Evolutionary conservation across 345 rosid genomes (phyloP).

Genomic region (Populus alba): DNA sequence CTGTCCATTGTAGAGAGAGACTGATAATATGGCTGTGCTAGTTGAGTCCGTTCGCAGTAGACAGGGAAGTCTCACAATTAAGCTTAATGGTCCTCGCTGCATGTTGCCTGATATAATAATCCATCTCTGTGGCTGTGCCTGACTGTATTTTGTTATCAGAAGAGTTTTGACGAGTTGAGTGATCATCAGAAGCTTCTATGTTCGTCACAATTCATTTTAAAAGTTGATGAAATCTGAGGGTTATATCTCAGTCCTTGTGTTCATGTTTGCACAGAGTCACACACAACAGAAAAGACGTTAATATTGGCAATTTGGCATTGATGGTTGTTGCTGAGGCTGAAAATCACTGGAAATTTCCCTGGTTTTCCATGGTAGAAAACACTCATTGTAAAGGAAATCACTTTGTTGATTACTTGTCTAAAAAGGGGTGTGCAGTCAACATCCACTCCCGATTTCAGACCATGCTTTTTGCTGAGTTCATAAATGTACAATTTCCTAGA

Average conservation of each 20-base stretch:
- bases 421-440: neutral
- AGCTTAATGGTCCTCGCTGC: neutral
- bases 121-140: neutral
- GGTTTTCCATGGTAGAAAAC: neutral
- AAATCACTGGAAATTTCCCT: neutral
- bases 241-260: neutral
- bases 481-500: neutral
- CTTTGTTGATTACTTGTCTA: neutral
- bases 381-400: neutral
- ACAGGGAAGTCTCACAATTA: neutral
- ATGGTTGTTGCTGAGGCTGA: neutral
- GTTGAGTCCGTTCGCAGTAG: neutral
- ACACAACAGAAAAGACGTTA: neutral
- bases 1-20: neutral
- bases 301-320: neutral
- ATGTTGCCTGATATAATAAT: neutral
- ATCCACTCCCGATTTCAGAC: neutral
- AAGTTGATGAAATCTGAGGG: neutral
- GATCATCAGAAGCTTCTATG: neutral
- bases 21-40: neutral
- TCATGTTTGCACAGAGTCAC: neutral
- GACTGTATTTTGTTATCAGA: neutral
- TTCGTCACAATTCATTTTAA: neutral
- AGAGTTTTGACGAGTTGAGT: neutral
- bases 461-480: neutral